These are phyloP conservation scores for Gossypium herbaceum DNA, from an alignment of 345 rosid genomes.

Conservation along the genomic window DNA sequence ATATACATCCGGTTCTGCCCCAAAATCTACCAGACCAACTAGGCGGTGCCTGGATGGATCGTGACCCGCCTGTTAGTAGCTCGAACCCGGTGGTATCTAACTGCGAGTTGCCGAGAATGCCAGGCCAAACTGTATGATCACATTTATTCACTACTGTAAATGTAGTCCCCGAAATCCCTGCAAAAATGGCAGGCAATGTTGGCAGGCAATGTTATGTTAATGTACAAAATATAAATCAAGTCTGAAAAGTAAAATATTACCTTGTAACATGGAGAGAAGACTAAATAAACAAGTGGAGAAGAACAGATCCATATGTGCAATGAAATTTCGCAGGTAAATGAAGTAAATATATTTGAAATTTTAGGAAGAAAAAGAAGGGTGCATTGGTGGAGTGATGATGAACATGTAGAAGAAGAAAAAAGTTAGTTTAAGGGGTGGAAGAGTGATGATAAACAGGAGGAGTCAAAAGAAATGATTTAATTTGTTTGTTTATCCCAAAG, in stretches of 20 bases:
- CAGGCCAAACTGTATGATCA: constrained; percentile 67
- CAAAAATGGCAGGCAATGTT: background rate
- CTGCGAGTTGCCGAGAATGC: constrained; percentile 49
- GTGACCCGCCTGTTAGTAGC: constrained; percentile 41
- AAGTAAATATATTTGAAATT: background rate
- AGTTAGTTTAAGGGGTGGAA: background rate
- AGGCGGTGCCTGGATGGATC: constrained; percentile 43
- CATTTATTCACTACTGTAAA: constrained; percentile 54
- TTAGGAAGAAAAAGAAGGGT: background rate
- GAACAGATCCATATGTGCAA: constrained; percentile 22
- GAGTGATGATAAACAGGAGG: no score
- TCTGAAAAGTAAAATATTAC: constrained; percentile 16
- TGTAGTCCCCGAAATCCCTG: constrained; percentile 50
- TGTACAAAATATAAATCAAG: background rate
- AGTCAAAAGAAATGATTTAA: no score
- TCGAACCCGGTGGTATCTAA: constrained; percentile 52
- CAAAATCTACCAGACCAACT: constrained; percentile 75
- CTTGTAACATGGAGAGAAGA: constrained; percentile 31
- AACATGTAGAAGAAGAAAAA: background rate
- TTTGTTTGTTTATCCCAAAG: no score
- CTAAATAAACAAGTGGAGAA: constrained; percentile 19
- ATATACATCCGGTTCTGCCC: constrained; percentile 58
- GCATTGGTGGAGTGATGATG: background rate
- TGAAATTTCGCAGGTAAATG: background rate
- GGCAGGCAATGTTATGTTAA: background rate